phyloP scores from a whole-genome alignment of 768 basidiomycete species.

The Porphyrellus cyaneotinctus region DNA sequence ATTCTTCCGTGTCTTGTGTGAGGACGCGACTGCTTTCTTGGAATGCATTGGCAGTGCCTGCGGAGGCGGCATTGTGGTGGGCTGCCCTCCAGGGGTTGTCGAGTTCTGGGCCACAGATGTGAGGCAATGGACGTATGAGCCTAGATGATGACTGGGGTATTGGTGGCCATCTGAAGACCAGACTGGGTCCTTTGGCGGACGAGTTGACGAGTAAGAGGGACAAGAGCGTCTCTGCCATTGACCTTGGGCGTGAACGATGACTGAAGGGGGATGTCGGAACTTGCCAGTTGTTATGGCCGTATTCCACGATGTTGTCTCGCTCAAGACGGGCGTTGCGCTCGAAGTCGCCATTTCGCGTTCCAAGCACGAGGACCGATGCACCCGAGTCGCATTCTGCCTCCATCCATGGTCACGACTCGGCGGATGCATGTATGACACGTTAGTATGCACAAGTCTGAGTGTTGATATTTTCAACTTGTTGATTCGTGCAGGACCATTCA shows the following conservation, averaged over 20 bases:
- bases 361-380: slow-evolving; percentile 11
- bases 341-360: slow-evolving; percentile 38
- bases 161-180: slow-evolving; percentile 86
- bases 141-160: slow-evolving; percentile 59
- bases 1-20: slow-evolving; percentile 39
- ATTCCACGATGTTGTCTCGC: slow-evolving; percentile 7
- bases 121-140: slow-evolving; percentile 66
- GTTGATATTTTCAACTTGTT: too few species aligned
- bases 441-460: slow-evolving; percentile 35
- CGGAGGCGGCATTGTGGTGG: slow-evolving; percentile 39
- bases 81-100: slow-evolving; percentile 77
- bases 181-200: slow-evolving; percentile 72
- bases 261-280: too few species aligned
- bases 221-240: slow-evolving; percentile 63
- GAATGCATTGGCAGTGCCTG: slow-evolving; percentile 21
- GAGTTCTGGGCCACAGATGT: slow-evolving; percentile 42
- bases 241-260: too few species aligned
- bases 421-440: slow-evolving; percentile 75
- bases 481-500: slow-evolving; percentile 31
- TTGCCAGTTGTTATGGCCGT: background rate
- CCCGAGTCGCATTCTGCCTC: slow-evolving; percentile 61
- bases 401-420: slow-evolving; percentile 90
- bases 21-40: background rate
- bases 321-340: slow-evolving; percentile 42
- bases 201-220: slow-evolving; percentile 81